These are phyloP conservation scores for Pestalotiopsis sp. DNA, from an alignment of 2,329 filamentous ascomycete genomes.

Conservation along the genomic window DNA sequence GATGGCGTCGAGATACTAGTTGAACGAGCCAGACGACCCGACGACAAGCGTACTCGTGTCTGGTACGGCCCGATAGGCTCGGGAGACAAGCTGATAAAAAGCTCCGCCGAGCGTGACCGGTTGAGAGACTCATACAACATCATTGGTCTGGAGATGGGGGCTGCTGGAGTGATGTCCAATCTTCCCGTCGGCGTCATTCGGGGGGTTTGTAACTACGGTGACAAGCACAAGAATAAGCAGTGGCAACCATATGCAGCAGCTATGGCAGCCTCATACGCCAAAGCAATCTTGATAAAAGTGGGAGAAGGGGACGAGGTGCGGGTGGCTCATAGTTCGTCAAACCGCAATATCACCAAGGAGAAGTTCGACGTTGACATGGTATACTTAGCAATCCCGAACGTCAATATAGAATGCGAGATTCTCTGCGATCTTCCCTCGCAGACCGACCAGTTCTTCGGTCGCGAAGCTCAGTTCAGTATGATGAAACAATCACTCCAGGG, in stretches of 20 bases:
- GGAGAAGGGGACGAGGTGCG: background rate
- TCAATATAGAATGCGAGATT: background rate
- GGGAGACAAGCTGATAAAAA: slow-evolving; percentile 33
- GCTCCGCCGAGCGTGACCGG: slow-evolving; percentile 14
- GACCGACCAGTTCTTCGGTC: background rate
- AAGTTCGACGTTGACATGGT: background rate
- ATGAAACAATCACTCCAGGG: background rate
- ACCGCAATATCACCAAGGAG: background rate
- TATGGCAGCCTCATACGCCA: slow-evolving; percentile 30
- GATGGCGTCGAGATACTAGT: slow-evolving; percentile 10
- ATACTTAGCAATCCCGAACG: background rate
- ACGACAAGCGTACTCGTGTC: slow-evolving; percentile 26
- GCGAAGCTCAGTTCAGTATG: background rate
- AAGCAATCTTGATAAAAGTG: background rate
- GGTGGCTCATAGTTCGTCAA: background rate
- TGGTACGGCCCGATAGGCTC: slow-evolving; percentile 39
- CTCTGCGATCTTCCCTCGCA: background rate
- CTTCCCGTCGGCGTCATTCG: slow-evolving; percentile 35
- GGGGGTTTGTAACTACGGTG: slow-evolving; percentile 36
- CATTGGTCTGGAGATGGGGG: slow-evolving; percentile 37
- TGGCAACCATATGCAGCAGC: slow-evolving; percentile 40
- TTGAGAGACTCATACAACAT: slow-evolving; percentile 27
- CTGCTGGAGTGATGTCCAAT: slow-evolving; percentile 25
- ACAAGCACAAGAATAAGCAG: slow-evolving; percentile 33
- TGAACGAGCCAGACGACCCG: slow-evolving; percentile 20